Evolutionary conservation across 1,284 basidiomycete genomes (phyloP).

Genomic region (Nidula niveotomentosa): DNA sequence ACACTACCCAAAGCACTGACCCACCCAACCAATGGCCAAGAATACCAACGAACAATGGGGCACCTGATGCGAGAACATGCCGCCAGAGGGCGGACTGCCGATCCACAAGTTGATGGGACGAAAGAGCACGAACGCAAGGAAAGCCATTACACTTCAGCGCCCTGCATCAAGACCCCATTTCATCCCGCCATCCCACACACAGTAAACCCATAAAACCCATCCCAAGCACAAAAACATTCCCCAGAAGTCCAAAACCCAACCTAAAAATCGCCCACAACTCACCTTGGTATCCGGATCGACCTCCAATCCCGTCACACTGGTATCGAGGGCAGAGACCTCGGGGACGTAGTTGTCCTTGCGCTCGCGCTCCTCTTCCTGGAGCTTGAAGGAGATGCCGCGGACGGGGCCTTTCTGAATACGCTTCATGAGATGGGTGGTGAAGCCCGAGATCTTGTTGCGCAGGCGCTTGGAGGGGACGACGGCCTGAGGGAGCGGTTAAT

Average conservation of each 20-base stretch:
- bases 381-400: conserved; percentile 99
- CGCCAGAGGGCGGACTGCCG: too few relatives aligned
- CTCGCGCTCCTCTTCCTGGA: conserved; percentile 99
- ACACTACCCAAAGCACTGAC: too few relatives aligned
- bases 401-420: conserved; percentile 99
- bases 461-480: conserved; percentile 98
- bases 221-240: background rate
- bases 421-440: conserved; percentile 99
- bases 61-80: background rate
- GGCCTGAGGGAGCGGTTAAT: conserved; percentile 51
- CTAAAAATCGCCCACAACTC: conserved; percentile 20
- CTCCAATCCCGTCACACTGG: conserved; percentile 71
- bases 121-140: background rate
- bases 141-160: background rate
- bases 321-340: conserved; percentile 93
- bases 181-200: background rate
- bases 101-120: background rate
- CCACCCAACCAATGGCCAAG: too few relatives aligned
- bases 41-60: background rate
- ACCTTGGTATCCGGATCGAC: conserved; percentile 93
- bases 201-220: background rate
- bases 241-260: background rate
- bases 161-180: background rate
- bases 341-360: conserved; percentile 99
- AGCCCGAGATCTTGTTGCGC: conserved; percentile 99